Evolutionary conservation across 2,329 filamentous ascomycete genomes (phyloP).

Genomic region (Rachicladosporium sp.): DNA sequence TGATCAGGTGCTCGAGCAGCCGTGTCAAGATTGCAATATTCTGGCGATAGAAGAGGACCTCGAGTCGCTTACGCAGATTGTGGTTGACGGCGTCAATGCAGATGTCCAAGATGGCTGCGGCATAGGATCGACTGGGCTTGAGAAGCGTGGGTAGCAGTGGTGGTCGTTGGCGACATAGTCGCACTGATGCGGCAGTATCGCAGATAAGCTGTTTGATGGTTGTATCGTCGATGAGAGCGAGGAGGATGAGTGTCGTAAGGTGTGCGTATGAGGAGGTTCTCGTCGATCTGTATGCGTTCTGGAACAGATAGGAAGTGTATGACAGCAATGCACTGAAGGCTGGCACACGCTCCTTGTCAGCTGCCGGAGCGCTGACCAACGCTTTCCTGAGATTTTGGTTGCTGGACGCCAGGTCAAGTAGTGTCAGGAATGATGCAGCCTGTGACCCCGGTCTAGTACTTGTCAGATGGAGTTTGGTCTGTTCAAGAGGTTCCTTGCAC

Average conservation of each 20-base stretch:
- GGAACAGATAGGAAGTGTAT: conserved; percentile 79
- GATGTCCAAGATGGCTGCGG: conserved; percentile 67
- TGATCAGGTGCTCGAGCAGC: conserved; percentile 70
- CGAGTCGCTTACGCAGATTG: conserved; percentile 74
- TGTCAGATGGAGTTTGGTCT: neutral
- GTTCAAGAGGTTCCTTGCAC: conserved; percentile 20
- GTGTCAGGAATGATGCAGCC: conserved; percentile 67
- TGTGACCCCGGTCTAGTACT: conserved; percentile 58
- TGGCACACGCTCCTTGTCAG: conserved; percentile 26
- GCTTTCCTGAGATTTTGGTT: conserved; percentile 93
- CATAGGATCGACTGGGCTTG: conserved; percentile 58
- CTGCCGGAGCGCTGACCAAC: conserved; percentile 44
- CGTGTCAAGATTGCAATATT: conserved; percentile 72
- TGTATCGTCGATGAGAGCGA: conserved; percentile 77
- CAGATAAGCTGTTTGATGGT: conserved; percentile 72
- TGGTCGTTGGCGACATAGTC: conserved; percentile 78
- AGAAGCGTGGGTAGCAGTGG: conserved; percentile 65
- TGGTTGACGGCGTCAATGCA: conserved; percentile 89
- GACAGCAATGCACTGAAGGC: conserved; percentile 72
- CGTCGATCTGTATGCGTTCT: conserved; percentile 77
- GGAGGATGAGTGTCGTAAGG: conserved; percentile 71
- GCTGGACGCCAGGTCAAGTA: conserved; percentile 86
- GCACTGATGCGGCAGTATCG: conserved; percentile 60
- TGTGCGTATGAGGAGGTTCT: conserved; percentile 74
- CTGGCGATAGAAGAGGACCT: conserved; percentile 59